Percentiles rank a stretch among this genome's conserved stretches.
Conservation (phyloP, 371 early-diverging fungal genomes). For the Apophysomyces elegans region DNA sequence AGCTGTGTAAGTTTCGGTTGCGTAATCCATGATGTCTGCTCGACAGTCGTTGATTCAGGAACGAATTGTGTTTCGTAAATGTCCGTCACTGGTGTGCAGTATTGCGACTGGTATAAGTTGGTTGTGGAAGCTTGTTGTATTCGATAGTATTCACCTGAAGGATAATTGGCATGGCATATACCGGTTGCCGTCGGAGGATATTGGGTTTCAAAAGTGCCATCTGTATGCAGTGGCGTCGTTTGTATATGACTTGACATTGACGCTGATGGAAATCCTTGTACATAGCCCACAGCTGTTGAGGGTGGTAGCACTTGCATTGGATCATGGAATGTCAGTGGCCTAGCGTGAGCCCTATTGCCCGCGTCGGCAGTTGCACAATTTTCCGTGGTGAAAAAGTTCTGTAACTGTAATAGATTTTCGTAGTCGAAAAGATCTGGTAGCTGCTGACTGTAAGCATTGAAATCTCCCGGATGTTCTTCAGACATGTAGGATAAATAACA, state of each 20-base stretch:
- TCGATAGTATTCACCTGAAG: neutral
- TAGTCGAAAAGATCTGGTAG: neutral
- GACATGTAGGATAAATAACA: neutral
- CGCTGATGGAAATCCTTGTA: neutral
- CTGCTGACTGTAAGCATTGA: neutral
- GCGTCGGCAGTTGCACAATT: neutral
- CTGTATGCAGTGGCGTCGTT: neutral
- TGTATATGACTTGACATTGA: neutral
- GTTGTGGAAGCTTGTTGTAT: neutral
- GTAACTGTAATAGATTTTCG: neutral
- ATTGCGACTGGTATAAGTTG: neutral
- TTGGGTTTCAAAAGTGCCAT: neutral
- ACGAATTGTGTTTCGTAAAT: neutral
- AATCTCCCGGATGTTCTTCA: neutral
- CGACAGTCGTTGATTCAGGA: neutral
- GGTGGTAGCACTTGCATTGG: neutral
- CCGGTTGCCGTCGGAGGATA: conserved; percentile 7
- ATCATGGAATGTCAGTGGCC: neutral
- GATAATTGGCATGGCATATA: neutral
- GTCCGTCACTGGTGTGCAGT: neutral
- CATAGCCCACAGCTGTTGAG: neutral
- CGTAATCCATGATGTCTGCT: neutral
- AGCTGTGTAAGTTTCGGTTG: neutral
- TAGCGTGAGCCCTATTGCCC: neutral
- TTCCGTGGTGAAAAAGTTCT: neutral